Evolutionary conservation across 257 asterid genomes (phyloP), one percentile per base, ranked within the genome.

Genomic region (Solanum virginianum): DNA sequence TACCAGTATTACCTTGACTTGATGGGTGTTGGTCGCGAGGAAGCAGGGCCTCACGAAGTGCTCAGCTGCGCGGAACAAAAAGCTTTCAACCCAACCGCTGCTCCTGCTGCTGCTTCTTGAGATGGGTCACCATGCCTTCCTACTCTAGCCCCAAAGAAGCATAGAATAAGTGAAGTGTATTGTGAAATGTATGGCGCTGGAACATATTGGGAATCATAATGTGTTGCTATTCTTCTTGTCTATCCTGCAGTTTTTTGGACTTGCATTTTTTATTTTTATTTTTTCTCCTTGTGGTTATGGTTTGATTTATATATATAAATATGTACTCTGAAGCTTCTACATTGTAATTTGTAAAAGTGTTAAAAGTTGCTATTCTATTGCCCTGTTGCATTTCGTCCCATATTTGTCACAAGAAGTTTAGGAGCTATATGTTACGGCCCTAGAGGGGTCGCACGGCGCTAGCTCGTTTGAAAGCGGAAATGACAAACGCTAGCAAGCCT

Each of bases 1-100:
- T 96, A 90, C 90, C 94, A 79, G 77, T 87, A 93, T 72, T 96
- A 92, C 84, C 94, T 92, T 22, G 99, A 95, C 92, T 89, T 91
- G 90, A 79, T 93, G 92, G 99, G 99, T 17, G 88, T 96, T 51
- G 95, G 97, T 14, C 94, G 98, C 5, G 98, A 96, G 88, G 87
- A 91, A 65, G 98, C 95, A 0, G 98, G 97, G 2, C 88, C 97
- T 84, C 90, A 93, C 57, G 98, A 95, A 8, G 90, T 85, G 6
- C 97, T 96, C 88, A 71, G 86, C 32, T 96, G 99, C 60, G 97
- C 88, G 0, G 97, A 96, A 16, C 98, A 95, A 82, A 86, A 84
- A 80, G 84, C 93, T 13, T 96, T 96, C 65, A 89, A 92, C 59
- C 92, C 95, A 4, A 53, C 93, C 84, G 51, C 75, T 2, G 14